Base-by-base conservation (phyloP, 1,284 basidiomycete species). In the Lignosus rhinocerotis region DNA sequence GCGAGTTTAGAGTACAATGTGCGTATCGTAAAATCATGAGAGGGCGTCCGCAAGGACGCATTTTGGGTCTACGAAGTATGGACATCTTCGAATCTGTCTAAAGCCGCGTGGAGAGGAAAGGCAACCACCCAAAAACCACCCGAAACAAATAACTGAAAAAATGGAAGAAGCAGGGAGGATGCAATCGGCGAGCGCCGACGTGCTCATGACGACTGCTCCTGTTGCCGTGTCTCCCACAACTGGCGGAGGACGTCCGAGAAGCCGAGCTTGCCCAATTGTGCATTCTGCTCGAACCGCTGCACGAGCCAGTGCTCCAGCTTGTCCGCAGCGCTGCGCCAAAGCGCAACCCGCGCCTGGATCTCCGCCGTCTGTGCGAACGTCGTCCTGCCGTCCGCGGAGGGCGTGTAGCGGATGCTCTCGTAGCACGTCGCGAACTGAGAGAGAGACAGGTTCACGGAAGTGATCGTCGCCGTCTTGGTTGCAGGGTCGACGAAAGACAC, bases 401-500 rank as follows among this genome's bases (percentile, higher is more conserved):
- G 94, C 1, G 81, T 80, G 71, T 98, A 98, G 51, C 86, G 87
- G 74, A 98, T 95, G 68, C 85, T 87, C 74, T 98, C 95, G 65
- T 92, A 87, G 70, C 93, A 94, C 33, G 91, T 90, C 53, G 91
- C 89, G 68, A 94, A 93, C 75, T 96, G 90, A 14, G 92, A 93
- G 45, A 96, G 78, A 21, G 91, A 92, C 53, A 97, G 87, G 75
- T 96, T 97, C 73, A 94, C 88, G 21, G 93, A 93, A 19, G 88
- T 88, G 72, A 97, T 93, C 60, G 87, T 87, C 34, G 90, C 90
- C 48, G 83, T 86, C 74, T 88, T 87, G 31, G 81, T 85, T 53
- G 84, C 77, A 0, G 94, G 94, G 72, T 96, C 93, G 44, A 96
- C 81, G 71, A 95, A 96, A 10, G 93, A 93, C 60, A 98, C 90